A percentile compares a stretch with the other conserved stretches of the same genome.
Evolutionary conservation across 2,329 filamentous ascomycete genomes (phyloP).

Genomic region (Aspergillus bombycis): DNA sequence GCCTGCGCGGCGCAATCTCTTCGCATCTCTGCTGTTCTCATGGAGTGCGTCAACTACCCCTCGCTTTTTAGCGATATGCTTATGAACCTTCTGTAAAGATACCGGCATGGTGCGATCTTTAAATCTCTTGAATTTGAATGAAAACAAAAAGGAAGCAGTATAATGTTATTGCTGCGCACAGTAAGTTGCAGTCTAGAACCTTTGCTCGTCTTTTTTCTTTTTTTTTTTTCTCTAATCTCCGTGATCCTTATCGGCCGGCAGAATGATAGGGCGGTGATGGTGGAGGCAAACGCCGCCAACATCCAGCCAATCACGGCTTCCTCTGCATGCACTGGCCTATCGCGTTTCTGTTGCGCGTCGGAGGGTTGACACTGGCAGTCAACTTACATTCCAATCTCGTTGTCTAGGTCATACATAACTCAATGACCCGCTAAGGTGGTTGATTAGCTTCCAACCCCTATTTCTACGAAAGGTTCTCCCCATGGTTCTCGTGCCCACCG

Average conservation of each 20-base stretch:
- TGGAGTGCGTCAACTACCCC: conserved; percentile 75
- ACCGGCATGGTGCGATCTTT: conserved; percentile 64
- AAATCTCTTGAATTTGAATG: neutral
- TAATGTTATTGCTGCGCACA: neutral
- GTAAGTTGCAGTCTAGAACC: conserved; percentile 4
- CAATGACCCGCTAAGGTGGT: conserved; percentile 16
- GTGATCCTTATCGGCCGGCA: conserved; percentile 26
- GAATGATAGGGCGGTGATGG: conserved; percentile 36
- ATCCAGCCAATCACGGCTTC: conserved; percentile 23
- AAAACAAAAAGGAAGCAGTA: neutral
- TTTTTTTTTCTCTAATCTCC: neutral
- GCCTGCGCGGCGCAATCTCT: conserved; percentile 76
- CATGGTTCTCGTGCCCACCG: conserved; percentile 2
- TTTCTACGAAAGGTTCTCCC: conserved; percentile 5
- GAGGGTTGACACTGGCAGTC: conserved; percentile 25
- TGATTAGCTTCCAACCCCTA: conserved; percentile 3
- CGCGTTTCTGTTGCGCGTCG: conserved; percentile 37
- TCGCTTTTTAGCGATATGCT: conserved; percentile 88
- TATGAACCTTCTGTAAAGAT: conserved; percentile 79
- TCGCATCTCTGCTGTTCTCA: conserved; percentile 84
- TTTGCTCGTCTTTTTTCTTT: conserved; percentile 26
- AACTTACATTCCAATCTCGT: conserved; percentile 37
- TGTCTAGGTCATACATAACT: conserved; percentile 23
- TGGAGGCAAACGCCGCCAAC: conserved; percentile 10
- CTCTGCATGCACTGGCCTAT: conserved; percentile 14